Evolutionary conservation across 148 eudicot species (phyloP).

Genomic region (Pharnaceum exiguum): DNA sequence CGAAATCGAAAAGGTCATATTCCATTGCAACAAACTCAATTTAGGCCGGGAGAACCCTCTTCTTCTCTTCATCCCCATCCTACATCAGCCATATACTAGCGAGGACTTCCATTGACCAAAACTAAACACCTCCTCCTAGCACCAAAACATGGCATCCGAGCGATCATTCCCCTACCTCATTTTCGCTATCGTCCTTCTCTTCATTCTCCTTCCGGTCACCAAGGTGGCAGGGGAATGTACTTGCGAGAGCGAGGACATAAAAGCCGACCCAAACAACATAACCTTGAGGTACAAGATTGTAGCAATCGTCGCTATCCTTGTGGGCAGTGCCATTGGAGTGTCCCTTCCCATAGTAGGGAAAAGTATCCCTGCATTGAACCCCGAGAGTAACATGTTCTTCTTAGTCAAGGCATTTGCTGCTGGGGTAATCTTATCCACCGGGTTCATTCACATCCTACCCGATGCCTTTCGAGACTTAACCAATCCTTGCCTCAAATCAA

Average conservation of each 20-base stretch:
- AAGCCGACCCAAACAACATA: neutral
- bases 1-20: too few species aligned
- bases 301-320: slow-evolving; percentile 44
- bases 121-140: neutral
- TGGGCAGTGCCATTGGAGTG: slow-evolving; percentile 51
- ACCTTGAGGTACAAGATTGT: slow-evolving; percentile 28
- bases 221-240: neutral
- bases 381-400: slow-evolving; percentile 41
- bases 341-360: slow-evolving; percentile 38
- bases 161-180: neutral
- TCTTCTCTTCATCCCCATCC: neutral
- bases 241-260: neutral
- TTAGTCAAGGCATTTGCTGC: slow-evolving; percentile 59
- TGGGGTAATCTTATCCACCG: slow-evolving; percentile 65
- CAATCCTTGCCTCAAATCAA: slow-evolving; percentile 20
- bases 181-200: neutral
- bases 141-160: neutral
- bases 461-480: slow-evolving; percentile 30
- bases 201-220: neutral
- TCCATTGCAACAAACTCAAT: too few species aligned
- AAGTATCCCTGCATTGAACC: slow-evolving; percentile 32
- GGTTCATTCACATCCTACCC: slow-evolving; percentile 70
- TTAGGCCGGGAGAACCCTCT: too few species aligned
- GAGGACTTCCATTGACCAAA: neutral
- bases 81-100: neutral